phyloP scores from a whole-genome alignment of 352 stramenopile genomes.

The Blastocystis sp. region DNA sequence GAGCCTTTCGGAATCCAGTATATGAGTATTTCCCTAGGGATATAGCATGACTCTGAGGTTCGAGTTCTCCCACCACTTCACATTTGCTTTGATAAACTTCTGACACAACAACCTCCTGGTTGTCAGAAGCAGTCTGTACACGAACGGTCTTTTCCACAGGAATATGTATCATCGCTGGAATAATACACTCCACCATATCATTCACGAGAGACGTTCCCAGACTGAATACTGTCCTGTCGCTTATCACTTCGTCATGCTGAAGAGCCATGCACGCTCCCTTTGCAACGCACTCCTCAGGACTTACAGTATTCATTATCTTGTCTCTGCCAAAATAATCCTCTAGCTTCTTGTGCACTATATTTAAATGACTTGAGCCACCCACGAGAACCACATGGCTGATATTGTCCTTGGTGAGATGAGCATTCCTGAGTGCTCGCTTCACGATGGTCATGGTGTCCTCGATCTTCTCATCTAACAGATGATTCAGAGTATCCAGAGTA shows the following conservation, averaged over 20 bases:
- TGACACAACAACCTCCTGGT: background rate
- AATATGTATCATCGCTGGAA: background rate
- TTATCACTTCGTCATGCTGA: background rate
- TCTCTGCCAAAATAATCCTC: slow-evolving; percentile 67
- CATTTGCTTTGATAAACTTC: background rate
- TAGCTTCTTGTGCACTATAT: slow-evolving; percentile 67
- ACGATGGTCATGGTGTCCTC: slow-evolving; percentile 94
- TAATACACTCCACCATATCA: background rate
- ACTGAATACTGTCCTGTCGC: slow-evolving; percentile 29
- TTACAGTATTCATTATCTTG: slow-evolving; percentile 64
- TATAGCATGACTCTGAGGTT: background rate
- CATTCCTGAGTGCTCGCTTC: slow-evolving; percentile 88
- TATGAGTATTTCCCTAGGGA: background rate
- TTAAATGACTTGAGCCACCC: slow-evolving; percentile 67
- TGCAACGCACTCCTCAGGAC: slow-evolving; percentile 52
- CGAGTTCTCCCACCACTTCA: background rate
- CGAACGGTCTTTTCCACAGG: background rate
- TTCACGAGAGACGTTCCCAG: background rate
- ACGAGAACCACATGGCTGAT: slow-evolving; percentile 73
- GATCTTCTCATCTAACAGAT: slow-evolving; percentile 96
- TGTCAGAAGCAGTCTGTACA: background rate
- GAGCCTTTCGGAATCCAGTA: background rate
- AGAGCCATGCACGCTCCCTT: slow-evolving; percentile 45
- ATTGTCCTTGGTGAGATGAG: slow-evolving; percentile 86
- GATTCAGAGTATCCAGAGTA: slow-evolving; percentile 91